These are phyloP conservation scores for Globisporangium barbulae DNA, from an alignment of 352 stramenopile species.

Conservation along the genomic window DNA sequence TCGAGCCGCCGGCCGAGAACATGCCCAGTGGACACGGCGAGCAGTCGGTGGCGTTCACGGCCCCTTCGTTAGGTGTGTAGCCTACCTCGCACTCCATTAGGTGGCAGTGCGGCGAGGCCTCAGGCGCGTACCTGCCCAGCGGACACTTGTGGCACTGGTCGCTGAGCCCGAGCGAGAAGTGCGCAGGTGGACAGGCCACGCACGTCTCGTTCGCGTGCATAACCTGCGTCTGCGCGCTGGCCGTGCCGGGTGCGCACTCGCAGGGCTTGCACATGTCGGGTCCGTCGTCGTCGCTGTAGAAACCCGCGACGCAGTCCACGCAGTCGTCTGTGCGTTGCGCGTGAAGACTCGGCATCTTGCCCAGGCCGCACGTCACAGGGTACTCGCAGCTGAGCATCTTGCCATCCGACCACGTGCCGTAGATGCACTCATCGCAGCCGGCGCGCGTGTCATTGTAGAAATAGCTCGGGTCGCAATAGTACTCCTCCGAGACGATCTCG, in stretches of 20 bases:
- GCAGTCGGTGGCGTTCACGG: slow-evolving; percentile 39
- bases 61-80: slow-evolving; percentile 23
- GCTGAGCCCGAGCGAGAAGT: slow-evolving; percentile 28
- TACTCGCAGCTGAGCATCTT: slow-evolving; percentile 38
- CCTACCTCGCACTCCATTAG: slow-evolving; percentile 28
- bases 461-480: slow-evolving; percentile 32
- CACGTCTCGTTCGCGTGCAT: slow-evolving; percentile 18
- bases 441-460: slow-evolving; percentile 29
- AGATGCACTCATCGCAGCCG: slow-evolving; percentile 32
- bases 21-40: slow-evolving; percentile 26
- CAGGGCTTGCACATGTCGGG: slow-evolving; percentile 43
- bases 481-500: slow-evolving; percentile 15
- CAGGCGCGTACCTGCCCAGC: slow-evolving; percentile 26
- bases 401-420: slow-evolving; percentile 44
- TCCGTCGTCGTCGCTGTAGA: slow-evolving; percentile 33
- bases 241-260: slow-evolving; percentile 22
- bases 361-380: slow-evolving; percentile 26
- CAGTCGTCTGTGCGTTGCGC: slow-evolving; percentile 25
- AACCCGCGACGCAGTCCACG: slow-evolving; percentile 27
- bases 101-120: slow-evolving; percentile 25
- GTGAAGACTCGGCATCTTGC: slow-evolving; percentile 31
- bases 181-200: slow-evolving; percentile 19
- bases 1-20: slow-evolving; percentile 29
- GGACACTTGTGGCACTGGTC: slow-evolving; percentile 40
- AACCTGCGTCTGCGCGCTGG: slow-evolving; percentile 19